Base-by-base conservation (phyloP, 495 filamentous ascomycete genomes). In the Trichoderma asperelloides region DNA sequence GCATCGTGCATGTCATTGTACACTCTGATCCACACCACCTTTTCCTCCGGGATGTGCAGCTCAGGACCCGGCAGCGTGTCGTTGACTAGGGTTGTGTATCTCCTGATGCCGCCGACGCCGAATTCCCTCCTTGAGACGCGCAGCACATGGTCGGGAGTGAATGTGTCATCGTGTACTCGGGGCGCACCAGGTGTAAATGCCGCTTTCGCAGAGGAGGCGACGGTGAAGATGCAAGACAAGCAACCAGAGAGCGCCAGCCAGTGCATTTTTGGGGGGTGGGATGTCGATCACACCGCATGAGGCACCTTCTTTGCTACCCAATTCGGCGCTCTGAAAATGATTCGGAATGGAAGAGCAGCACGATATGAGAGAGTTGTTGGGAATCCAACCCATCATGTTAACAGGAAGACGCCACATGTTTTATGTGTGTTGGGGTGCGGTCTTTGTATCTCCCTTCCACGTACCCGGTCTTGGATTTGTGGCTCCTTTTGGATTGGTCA, bases 1-100 rank as follows among this genome's bases (percentile, higher is more conserved):
- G 75, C 69, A 66, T 82, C 74, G 5, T 66, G 8, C 73, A 87
- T 81, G 68, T 86, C 79, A 75, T 87, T 87, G 72, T 86, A 86
- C 5, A 86, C 84, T 57, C 85, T 73, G 69, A 87, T 81, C 84
- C 84, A 87, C 51, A 75, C 82, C 23, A 78, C 80, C 47, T 80
- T 39, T 3, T 80, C 82, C 57, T 84, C 80, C 33, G 73, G 72
- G 28, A 86, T 60, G 62, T 78, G 74, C 2, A 87, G 28, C 33
- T 78, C 69, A 7, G 85, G 85, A 5, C 84, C 84, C 0, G 84
- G 85, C 12, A 74, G 75, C 12, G 82, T 81, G 64, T 82, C 83
- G 69, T 87, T 87, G 67, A 85, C 75, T 16, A 87, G 65, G 2
- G 83, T 76, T 30, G 74, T 79, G 30, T 76, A 66, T 51, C 81